phyloP scores from a whole-genome alignment of 2,329 filamentous ascomycete species.

The Neonectria punicea region DNA sequence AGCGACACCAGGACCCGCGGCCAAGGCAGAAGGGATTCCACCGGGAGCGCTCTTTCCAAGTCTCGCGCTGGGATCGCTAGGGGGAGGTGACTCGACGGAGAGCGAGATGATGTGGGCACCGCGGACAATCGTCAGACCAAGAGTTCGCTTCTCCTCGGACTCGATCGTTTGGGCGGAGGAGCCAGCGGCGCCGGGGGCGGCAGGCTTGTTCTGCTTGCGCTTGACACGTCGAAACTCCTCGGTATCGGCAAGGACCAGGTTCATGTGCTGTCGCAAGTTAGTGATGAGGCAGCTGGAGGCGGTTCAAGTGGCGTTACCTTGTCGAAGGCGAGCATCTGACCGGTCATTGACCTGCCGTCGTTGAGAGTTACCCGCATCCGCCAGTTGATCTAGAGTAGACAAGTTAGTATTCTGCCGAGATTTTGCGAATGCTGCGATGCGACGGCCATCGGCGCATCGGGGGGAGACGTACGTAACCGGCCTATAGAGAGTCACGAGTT shows the following conservation, averaged over 20 bases:
- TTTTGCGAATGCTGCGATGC: background rate
- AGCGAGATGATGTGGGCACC: constrained; percentile 95
- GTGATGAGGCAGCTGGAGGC: constrained; percentile 1
- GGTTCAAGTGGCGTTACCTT: constrained; percentile 68
- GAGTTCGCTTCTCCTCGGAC: constrained; percentile 96
- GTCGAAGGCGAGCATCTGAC: constrained; percentile 98
- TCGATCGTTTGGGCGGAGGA: constrained; percentile 77
- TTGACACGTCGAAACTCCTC: constrained; percentile 96
- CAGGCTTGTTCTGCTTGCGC: constrained; percentile 80
- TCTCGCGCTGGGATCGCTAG: constrained; percentile 90
- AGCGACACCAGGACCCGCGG: constrained; percentile 88
- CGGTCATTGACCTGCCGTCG: constrained; percentile 95
- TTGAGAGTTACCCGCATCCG: constrained; percentile 97
- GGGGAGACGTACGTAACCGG: constrained; percentile 73
- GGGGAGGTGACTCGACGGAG: constrained; percentile 94
- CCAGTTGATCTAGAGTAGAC: constrained; percentile 85
- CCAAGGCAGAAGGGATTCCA: constrained; percentile 75
- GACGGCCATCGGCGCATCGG: constrained; percentile 19
- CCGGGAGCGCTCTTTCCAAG: constrained; percentile 81
- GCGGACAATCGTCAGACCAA: constrained; percentile 93
- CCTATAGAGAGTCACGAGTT: constrained; percentile 62
- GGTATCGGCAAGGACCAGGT: constrained; percentile 96
- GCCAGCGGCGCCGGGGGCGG: constrained; percentile 71
- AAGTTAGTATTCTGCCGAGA: constrained; percentile 26
- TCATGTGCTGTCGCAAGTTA: constrained; percentile 82